phyloP scores from a whole-genome alignment of 2,329 filamentous ascomycete genomes.

The Cytospora schulzeri region DNA sequence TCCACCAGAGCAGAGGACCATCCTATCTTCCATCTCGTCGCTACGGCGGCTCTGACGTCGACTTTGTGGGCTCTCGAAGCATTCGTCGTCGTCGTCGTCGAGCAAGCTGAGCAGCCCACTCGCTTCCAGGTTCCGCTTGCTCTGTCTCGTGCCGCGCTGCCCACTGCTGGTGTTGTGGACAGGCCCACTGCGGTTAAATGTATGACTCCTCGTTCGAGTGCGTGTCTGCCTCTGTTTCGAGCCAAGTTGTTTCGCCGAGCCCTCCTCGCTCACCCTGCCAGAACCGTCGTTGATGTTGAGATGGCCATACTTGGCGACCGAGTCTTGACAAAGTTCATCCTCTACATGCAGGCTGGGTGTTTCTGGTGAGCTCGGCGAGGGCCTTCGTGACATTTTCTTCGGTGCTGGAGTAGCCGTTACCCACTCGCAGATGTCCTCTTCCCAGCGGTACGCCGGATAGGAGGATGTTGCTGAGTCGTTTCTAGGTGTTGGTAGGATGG shows the following conservation, averaged over 20 bases:
- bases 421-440: conserved; percentile 44
- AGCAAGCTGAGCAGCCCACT: conserved; percentile 11
- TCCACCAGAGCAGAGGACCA: not conserved
- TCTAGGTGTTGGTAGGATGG: conserved; percentile 1
- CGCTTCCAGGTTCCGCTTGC: conserved; percentile 18
- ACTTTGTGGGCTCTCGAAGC: not conserved
- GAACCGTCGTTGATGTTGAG: not conserved
- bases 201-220: conserved; percentile 1
- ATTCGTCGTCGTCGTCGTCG: conserved; percentile 5
- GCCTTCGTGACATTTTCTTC: not conserved
- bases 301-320: not conserved
- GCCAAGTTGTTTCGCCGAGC: conserved; percentile 6
- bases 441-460: conserved; percentile 38
- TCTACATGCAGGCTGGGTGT: no score
- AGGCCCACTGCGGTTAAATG: not conserved
- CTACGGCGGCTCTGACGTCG: not conserved
- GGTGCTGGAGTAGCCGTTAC: conserved; percentile 31
- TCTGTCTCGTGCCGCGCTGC: not conserved
- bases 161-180: not conserved
- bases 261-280: not conserved
- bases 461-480: conserved; percentile 20
- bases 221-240: conserved; percentile 15
- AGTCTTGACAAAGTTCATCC: no score
- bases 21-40: conserved; percentile 4
- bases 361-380: not conserved